Conservation (phyloP, 768 basidiomycete species). For the Vararia minispora region DNA sequence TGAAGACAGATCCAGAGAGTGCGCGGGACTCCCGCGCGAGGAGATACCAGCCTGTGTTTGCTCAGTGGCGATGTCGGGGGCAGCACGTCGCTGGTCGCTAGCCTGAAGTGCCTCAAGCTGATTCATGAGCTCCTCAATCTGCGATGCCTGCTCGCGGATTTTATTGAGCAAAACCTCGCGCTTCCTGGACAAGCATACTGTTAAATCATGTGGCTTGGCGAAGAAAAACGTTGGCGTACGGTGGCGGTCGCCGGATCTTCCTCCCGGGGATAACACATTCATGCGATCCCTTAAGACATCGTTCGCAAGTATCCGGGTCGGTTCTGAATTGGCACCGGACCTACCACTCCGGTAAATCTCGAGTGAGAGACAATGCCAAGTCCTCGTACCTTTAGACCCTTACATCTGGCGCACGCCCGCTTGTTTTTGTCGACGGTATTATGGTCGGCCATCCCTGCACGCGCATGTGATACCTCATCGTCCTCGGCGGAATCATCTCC, state of each 20-base stretch:
- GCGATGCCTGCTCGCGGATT: slow-evolving; percentile 62
- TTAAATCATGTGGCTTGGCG: neutral
- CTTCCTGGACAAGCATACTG: slow-evolving; percentile 35
- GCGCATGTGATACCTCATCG: too few species aligned
- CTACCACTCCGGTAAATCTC: slow-evolving; percentile 21
- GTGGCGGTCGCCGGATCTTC: slow-evolving; percentile 69
- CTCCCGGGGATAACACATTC: slow-evolving; percentile 78
- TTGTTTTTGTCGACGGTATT: too few species aligned
- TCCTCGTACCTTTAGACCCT: slow-evolving; percentile 11
- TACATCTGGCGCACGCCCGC: slow-evolving; percentile 14
- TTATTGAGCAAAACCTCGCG: slow-evolving; percentile 69
- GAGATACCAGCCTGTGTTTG: slow-evolving; percentile 13
- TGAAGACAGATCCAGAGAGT: slow-evolving; percentile 1
- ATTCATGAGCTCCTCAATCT: slow-evolving; percentile 62
- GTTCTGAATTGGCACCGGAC: slow-evolving; percentile 70
- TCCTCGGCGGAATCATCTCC: too few species aligned
- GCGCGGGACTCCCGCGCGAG: slow-evolving; percentile 5
- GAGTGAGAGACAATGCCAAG: neutral
- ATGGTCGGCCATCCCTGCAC: slow-evolving; percentile 1
- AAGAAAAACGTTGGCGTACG: slow-evolving; percentile 35
- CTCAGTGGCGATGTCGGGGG: slow-evolving; percentile 5
- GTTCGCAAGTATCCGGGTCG: slow-evolving; percentile 64
- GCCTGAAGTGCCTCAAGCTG: slow-evolving; percentile 43
- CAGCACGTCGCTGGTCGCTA: slow-evolving; percentile 4
- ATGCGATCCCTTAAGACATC: slow-evolving; percentile 58